These are phyloP conservation scores for Achaetomium macrosporum DNA, from an alignment of 2,329 filamentous ascomycete species.

Conservation along the genomic window DNA sequence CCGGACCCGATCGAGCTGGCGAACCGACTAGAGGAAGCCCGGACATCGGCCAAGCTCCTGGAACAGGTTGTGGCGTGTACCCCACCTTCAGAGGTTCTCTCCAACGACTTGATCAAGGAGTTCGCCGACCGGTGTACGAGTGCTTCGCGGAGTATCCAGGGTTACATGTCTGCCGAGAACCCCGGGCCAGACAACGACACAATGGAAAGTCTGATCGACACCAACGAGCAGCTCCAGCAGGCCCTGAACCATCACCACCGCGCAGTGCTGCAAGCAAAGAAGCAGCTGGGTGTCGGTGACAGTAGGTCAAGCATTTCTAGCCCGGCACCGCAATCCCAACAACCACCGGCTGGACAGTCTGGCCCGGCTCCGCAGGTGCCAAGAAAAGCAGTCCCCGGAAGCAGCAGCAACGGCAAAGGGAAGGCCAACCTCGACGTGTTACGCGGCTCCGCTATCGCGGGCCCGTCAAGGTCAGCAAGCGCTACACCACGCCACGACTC, in stretches of 20 bases:
- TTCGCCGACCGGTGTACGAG: conserved; percentile 81
- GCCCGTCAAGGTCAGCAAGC: conserved; percentile 17
- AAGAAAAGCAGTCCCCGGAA: conserved; percentile 13
- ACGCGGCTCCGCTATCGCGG: conserved; percentile 9
- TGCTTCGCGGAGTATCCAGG: conserved; percentile 75
- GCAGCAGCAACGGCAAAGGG: conserved; percentile 27
- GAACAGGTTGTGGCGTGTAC: conserved; percentile 87
- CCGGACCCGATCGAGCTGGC: conserved; percentile 73
- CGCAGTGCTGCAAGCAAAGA: conserved; percentile 60
- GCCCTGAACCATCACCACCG: conserved; percentile 81
- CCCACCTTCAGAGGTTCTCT: conserved; percentile 64
- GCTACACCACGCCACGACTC: conserved; percentile 16
- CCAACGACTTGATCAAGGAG: conserved; percentile 86
- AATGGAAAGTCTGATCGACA: conserved; percentile 88
- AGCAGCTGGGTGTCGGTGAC: conserved; percentile 42
- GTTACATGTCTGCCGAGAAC: conserved; percentile 74
- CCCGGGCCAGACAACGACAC: conserved; percentile 88
- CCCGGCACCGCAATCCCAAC: conserved; percentile 17
- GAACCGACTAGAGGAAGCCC: conserved; percentile 80
- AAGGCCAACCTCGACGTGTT: conserved; percentile 7
- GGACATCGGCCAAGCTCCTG: conserved; percentile 85
- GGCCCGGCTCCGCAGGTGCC: conserved; percentile 23
- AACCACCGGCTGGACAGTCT: not conserved
- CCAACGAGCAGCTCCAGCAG: conserved; percentile 82
- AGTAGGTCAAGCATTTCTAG: conserved; percentile 25